These are phyloP conservation scores for Podospora fimiseda DNA, from an alignment of 495 filamentous ascomycete species.

Conservation along the genomic window DNA sequence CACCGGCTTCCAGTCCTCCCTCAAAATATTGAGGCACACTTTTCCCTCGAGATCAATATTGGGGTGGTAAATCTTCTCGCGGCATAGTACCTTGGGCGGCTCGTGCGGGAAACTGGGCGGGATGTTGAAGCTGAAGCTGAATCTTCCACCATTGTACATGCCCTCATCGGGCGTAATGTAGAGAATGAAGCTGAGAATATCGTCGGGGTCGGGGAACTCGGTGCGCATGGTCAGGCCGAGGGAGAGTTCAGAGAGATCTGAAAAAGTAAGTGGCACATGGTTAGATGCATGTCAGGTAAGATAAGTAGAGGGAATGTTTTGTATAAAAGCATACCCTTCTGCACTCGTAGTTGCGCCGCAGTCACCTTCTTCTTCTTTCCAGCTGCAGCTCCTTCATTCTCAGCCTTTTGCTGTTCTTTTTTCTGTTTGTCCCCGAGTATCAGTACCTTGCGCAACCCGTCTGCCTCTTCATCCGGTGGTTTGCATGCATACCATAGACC, in stretches of 20 bases:
- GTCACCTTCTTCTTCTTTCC: conserved; percentile 98
- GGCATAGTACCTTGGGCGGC: conserved; percentile 95
- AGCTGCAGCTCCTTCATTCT: conserved; percentile 58
- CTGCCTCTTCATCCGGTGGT: no score
- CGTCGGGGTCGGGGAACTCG: conserved; percentile 86
- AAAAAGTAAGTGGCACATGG: neutral
- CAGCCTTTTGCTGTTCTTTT: conserved; percentile 90
- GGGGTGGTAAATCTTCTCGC: conserved; percentile 97
- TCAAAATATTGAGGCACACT: conserved; percentile 91
- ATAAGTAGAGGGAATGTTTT: neutral
- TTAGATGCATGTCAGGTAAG: neutral
- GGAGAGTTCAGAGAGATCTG: conserved; percentile 89
- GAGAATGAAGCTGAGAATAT: conserved; percentile 92
- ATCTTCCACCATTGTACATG: conserved; percentile 88
- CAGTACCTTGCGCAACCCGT: no score
- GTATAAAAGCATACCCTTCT: conserved; percentile 76
- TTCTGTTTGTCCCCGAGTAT: conserved; percentile 51
- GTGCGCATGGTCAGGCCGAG: conserved; percentile 89
- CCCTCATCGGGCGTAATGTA: conserved; percentile 95
- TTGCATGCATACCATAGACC: conserved; percentile 96
- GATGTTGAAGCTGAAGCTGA: conserved; percentile 87
- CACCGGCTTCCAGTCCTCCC: conserved; percentile 98
- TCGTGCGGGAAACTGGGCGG: conserved; percentile 95
- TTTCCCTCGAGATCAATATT: conserved; percentile 98
- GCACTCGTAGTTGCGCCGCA: conserved; percentile 87